These are phyloP conservation scores for Penicillium pulvis DNA, from an alignment of 495 filamentous ascomycete genomes.

Conservation along the genomic window DNA sequence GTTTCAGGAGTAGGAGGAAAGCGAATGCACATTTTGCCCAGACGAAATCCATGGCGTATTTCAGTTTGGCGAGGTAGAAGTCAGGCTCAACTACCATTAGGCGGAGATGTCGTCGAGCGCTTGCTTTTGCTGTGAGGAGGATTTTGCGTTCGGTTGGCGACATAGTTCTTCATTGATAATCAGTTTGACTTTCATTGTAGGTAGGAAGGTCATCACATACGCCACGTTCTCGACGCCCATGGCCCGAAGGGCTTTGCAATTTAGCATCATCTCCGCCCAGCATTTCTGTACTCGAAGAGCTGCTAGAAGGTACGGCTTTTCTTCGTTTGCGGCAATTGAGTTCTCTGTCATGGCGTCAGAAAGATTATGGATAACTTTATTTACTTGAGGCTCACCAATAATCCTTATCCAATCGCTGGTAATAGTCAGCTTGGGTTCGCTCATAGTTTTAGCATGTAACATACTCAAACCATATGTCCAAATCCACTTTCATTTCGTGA, in stretches of 20 bases:
- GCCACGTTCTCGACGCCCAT: conserved; percentile 53
- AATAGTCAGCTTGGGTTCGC: conserved; percentile 12
- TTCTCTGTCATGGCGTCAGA: conserved; percentile 18
- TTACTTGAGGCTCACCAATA: conserved; percentile 32
- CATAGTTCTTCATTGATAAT: conserved; percentile 33
- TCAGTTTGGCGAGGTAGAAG: conserved; percentile 51
- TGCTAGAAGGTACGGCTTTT: conserved; percentile 39
- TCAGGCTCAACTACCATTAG: conserved; percentile 42
- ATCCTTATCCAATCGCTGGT: conserved; percentile 49
- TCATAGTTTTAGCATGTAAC: neutral
- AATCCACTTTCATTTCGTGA: conserved; percentile 46
- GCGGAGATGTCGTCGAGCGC: conserved; percentile 52
- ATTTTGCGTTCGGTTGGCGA: conserved; percentile 42
- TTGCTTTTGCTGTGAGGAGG: conserved; percentile 48
- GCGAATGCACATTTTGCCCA: conserved; percentile 59
- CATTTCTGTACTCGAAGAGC: conserved; percentile 47
- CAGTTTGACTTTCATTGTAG: neutral
- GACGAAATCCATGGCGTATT: conserved; percentile 58
- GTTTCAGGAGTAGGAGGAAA: conserved; percentile 52
- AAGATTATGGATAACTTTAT: neutral
- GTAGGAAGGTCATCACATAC: conserved; percentile 18
- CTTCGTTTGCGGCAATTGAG: conserved; percentile 25
- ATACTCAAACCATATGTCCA: conserved; percentile 51
- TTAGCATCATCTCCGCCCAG: conserved; percentile 52
- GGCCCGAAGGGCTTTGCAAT: conserved; percentile 50